Percentiles rank a stretch among this genome's conserved stretches.
These are phyloP conservation scores for Pezicula rhizophila DNA, from an alignment of 2,329 filamentous ascomycete species.

Conservation along the genomic window DNA sequence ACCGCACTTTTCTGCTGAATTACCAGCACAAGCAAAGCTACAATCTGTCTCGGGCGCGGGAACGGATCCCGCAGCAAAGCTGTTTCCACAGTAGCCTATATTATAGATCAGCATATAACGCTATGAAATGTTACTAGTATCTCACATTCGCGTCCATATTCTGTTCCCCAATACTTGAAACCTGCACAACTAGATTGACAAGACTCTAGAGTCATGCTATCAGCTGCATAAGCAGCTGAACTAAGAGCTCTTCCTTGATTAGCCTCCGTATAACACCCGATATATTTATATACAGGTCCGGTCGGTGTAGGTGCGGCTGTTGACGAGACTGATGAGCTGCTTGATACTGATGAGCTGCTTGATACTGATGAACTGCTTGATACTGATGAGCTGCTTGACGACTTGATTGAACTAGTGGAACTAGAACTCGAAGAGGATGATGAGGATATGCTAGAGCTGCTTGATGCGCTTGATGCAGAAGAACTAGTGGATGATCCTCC, in stretches of 20 bases:
- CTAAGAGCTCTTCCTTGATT: conserved; percentile 34
- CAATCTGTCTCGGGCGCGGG: conserved; percentile 9
- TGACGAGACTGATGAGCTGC: background rate
- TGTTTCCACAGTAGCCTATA: conserved; percentile 40
- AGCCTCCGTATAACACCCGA: conserved; percentile 41
- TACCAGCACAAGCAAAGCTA: conserved; percentile 14
- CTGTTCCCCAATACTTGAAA: conserved; percentile 43
- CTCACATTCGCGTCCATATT: conserved; percentile 46
- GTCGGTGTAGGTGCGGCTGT: background rate
- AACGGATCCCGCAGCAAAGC: conserved; percentile 19
- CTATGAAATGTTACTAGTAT: conserved; percentile 1
- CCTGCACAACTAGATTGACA: conserved; percentile 41
- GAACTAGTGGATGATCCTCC: background rate
- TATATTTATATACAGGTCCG: conserved; percentile 30
- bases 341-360: background rate
- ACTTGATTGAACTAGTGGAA: background rate
- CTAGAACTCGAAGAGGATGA: background rate
- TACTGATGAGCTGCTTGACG: background rate
- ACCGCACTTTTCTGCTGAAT: conserved; percentile 14
- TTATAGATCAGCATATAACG: conserved; percentile 9
- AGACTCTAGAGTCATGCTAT: conserved; percentile 43
- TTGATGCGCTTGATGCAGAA: background rate
- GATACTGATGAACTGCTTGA: background rate
- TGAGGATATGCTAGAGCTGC: background rate
- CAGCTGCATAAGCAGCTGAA: conserved; percentile 35